Base-by-base conservation (phyloP, 139 green algal species). In the Chlamydomonas sphaeroides region DNA sequence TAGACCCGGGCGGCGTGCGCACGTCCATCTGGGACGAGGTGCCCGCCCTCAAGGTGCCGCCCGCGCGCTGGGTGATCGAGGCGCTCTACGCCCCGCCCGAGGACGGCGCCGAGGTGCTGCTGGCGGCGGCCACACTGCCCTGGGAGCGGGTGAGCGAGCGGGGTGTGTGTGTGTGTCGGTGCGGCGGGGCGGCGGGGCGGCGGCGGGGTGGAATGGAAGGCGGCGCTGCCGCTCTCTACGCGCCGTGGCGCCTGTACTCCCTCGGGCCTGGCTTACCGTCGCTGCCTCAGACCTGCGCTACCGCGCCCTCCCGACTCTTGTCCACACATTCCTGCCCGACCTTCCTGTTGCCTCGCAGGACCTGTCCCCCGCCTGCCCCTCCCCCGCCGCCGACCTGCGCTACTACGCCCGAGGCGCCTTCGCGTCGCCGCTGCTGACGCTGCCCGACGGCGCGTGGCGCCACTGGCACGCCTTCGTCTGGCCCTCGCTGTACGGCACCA, bases 81-180 rank as follows among this genome's bases (percentile, higher is more conserved):
- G 65, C 70, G 45, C 35, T 93, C 36, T 95, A 92, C 71, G 88
- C 92, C 14, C 91, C 91, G 1, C 65, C 79, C 20, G 61, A 25
- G 7, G 92, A 93, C 41, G 90, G 80, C 26, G 90, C 86, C 10
- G 41, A 90, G 38, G 86, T 91, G 21, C 87, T 96, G 28, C 84
- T 96, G 56, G 86, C 94, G 68, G 91, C 93, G 11, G 91, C 91
- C 5, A 92, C 84, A 0, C 78, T 83, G 33, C 68, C 84, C 39
- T 95, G 87, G 85, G 72, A 82, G 23, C 42, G 33, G 65, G 81
- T 81, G 48, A 18, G 38, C 35, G 28, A 3, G 45, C 4, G 10
- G 49, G 61, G 39, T 62, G 57, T 18, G 63, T 53, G 45, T 53
- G 45, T 53, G 45, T 53, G 45, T 10, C 11, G 45, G 45, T 10